These are phyloP conservation scores for Musa troglodytarum DNA, from an alignment of 176 grass and related monocot genomes.

Conservation along the genomic window DNA sequence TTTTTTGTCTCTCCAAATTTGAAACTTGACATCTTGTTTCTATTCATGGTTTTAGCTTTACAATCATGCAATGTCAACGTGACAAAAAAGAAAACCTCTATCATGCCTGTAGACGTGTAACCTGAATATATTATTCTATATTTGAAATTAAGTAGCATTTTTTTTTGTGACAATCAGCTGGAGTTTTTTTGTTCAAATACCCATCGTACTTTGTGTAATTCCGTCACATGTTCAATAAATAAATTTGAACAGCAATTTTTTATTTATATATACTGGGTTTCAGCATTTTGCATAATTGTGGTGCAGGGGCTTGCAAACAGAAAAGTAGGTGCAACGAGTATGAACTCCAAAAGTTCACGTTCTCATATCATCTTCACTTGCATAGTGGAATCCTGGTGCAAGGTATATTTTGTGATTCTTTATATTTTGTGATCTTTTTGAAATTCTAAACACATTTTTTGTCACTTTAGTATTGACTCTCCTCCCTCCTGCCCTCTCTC, in stretches of 20 bases:
- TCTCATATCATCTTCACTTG: slow-evolving; percentile 92
- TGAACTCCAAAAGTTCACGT: slow-evolving; percentile 94
- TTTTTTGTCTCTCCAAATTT: no score
- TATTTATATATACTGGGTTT: neutral
- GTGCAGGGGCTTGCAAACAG: slow-evolving; percentile 81
- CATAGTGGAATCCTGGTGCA: slow-evolving; percentile 86
- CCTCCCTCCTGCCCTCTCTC: neutral
- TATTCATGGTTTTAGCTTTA: no score
- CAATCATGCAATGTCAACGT: no score
- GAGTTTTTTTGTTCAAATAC: no score
- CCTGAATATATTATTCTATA: neutral
- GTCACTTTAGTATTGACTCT: neutral
- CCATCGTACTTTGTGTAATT: no score
- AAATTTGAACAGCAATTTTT: neutral
- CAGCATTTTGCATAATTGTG: neutral
- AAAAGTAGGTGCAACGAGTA: slow-evolving; percentile 78
- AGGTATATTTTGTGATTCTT: slow-evolving; percentile 41
- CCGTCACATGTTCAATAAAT: neutral
- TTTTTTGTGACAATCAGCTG: neutral
- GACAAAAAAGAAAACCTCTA: no score
- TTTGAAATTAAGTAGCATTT: neutral
- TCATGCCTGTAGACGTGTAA: no score
- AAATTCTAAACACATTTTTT: neutral
- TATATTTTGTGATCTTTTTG: slow-evolving; percentile 9
- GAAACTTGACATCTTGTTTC: no score